phyloP scores from a whole-genome alignment of 805 yeast species.

The Ogataea allantospora region DNA sequence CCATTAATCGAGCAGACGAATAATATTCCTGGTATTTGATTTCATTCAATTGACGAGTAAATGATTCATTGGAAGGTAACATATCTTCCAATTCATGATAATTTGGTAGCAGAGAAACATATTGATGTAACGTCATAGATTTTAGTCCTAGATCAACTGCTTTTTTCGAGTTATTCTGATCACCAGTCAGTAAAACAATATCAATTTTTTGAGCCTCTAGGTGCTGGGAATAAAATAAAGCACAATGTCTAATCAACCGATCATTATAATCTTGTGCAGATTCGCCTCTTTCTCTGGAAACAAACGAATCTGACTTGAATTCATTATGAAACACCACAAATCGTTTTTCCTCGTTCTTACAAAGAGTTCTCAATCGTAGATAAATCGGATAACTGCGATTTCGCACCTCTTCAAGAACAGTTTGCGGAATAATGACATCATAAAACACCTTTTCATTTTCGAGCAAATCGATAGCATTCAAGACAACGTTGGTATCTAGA shows the following conservation, averaged over 20 bases:
- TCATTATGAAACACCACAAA: slow-evolving; percentile 93
- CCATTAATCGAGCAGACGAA: slow-evolving; percentile 77
- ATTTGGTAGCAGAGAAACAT: slow-evolving; percentile 67
- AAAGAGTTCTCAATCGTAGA: slow-evolving; percentile 73
- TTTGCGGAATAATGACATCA: slow-evolving; percentile 94
- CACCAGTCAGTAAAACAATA: slow-evolving; percentile 71
- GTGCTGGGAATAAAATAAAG: slow-evolving; percentile 72
- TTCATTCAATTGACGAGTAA: slow-evolving; percentile 42
- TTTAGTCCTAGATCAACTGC: slow-evolving; percentile 54
- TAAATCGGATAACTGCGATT: slow-evolving; percentile 86
- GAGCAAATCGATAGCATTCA: slow-evolving; percentile 85
- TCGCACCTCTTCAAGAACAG: slow-evolving; percentile 89
- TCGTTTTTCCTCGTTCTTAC: slow-evolving; percentile 74
- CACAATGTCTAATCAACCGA: slow-evolving; percentile 77
- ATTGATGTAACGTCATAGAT: slow-evolving; percentile 63
- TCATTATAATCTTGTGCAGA: slow-evolving; percentile 87
- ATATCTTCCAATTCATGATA: slow-evolving; percentile 74
- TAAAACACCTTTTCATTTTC: slow-evolving; percentile 75
- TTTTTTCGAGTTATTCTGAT: slow-evolving; percentile 58
- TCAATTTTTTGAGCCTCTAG: slow-evolving; percentile 44
- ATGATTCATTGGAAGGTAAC: slow-evolving; percentile 56
- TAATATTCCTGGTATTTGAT: slow-evolving; percentile 74
- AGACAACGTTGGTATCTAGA: slow-evolving; percentile 82
- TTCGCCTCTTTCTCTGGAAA: slow-evolving; percentile 63
- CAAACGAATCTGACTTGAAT: slow-evolving; percentile 69